Percentiles rank a stretch among this genome's conserved stretches.
phyloP scores from a whole-genome alignment of 139 green algal genomes.

The Zygnema circumcarinatum region DNA sequence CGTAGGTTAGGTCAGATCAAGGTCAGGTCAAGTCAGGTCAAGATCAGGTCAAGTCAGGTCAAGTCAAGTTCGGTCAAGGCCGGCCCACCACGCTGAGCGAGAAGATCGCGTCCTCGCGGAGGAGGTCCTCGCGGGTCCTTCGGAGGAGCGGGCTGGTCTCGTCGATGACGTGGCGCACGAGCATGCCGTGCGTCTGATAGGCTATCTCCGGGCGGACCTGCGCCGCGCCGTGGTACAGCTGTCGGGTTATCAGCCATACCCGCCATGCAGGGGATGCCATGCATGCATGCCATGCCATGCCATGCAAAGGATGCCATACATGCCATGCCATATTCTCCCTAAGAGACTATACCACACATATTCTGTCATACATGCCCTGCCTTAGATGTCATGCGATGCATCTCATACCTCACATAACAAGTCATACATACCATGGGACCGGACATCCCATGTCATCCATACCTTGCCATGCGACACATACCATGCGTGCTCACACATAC shows the following conservation, averaged over 20 bases:
- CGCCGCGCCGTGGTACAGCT: slow-evolving; percentile 13
- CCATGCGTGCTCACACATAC: too few relatives aligned
- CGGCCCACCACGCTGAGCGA: slow-evolving; percentile 37
- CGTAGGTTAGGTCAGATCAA: too few relatives aligned
- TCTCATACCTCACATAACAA: too few relatives aligned
- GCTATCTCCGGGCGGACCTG: slow-evolving; percentile 50
- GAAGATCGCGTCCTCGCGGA: slow-evolving; percentile 31
- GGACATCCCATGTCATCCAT: too few relatives aligned
- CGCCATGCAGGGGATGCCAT: too few relatives aligned
- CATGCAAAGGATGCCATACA: not conserved
- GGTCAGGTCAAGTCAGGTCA: too few relatives aligned
- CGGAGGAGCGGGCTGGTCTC: slow-evolving; percentile 42
- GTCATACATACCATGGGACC: too few relatives aligned
- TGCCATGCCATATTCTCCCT: slow-evolving; percentile 2
- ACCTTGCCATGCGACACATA: too few relatives aligned
- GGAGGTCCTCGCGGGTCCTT: slow-evolving; percentile 5
- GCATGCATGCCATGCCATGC: slow-evolving; percentile 13
- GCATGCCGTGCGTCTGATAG: slow-evolving; percentile 47
- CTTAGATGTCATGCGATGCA: too few relatives aligned
- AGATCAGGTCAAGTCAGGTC: too few relatives aligned
- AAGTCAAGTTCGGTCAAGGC: too few relatives aligned
- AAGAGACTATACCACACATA: not conserved
- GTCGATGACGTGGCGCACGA: slow-evolving; percentile 57
- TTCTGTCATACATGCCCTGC: too few relatives aligned
- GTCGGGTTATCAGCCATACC: not conserved